These are phyloP conservation scores for Cercospora canescens DNA, from an alignment of 2,329 filamentous ascomycete genomes.

Conservation along the genomic window DNA sequence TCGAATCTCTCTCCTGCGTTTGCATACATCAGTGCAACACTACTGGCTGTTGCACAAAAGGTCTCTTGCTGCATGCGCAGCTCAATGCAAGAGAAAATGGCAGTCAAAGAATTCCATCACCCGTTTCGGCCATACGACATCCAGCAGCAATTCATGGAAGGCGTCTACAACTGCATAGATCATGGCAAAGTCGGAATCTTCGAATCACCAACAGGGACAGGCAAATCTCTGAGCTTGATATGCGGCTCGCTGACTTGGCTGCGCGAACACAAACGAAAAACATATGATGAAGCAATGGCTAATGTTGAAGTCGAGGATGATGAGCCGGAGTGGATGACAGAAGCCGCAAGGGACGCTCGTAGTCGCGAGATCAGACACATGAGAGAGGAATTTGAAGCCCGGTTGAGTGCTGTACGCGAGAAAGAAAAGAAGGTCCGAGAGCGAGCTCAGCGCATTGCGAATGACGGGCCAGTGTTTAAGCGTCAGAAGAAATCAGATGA, in stretches of 20 bases:
- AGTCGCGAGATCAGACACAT: conserved; percentile 64
- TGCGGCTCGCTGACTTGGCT: conserved; percentile 89
- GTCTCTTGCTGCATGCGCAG: not conserved
- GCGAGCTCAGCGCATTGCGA: conserved; percentile 41
- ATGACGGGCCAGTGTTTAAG: conserved; percentile 52
- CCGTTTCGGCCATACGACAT: conserved; percentile 86
- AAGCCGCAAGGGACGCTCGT: conserved; percentile 71
- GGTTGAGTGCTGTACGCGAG: conserved; percentile 62
- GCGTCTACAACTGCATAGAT: conserved; percentile 77
- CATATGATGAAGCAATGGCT: conserved; percentile 56
- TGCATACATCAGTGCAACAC: not conserved
- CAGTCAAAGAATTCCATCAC: conserved; percentile 69
- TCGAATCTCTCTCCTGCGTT: not conserved
- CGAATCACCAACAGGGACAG: conserved; percentile 84
- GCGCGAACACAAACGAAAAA: conserved; percentile 71
- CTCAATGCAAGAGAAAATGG: conserved; percentile 17
- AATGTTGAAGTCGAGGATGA: conserved; percentile 55
- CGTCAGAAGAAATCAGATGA: conserved; percentile 40
- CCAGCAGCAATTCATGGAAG: conserved; percentile 83
- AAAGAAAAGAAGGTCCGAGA: conserved; percentile 62
- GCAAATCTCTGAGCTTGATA: conserved; percentile 89
- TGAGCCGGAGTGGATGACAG: conserved; percentile 82
- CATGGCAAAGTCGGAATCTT: conserved; percentile 81
- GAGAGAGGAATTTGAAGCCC: conserved; percentile 73
- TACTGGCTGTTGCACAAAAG: not conserved